These are phyloP conservation scores for Bjerkandera adusta DNA, from an alignment of 1,284 basidiomycete species.

Conservation along the genomic window DNA sequence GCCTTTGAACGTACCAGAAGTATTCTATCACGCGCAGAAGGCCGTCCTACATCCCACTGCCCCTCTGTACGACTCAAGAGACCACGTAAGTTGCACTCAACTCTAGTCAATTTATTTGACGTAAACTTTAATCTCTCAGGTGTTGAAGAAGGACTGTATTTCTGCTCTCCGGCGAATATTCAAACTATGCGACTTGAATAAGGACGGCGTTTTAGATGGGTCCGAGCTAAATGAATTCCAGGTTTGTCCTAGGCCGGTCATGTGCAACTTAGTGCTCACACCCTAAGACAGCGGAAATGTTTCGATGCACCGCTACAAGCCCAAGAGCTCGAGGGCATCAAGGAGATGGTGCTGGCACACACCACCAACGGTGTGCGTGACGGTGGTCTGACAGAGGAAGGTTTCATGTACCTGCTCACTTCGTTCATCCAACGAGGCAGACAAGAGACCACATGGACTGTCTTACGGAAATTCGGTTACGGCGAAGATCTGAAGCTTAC, in stretches of 20 bases:
- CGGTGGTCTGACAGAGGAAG: constrained; percentile 86
- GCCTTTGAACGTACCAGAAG: constrained; percentile 92
- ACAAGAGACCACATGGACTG: constrained; percentile 98
- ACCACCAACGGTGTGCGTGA: constrained; percentile 66
- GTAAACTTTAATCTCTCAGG: constrained; percentile 41
- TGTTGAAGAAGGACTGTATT: constrained; percentile 91
- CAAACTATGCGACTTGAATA: constrained; percentile 93
- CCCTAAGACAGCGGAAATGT: constrained; percentile 77
- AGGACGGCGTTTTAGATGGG: constrained; percentile 90
- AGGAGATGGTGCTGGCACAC: constrained; percentile 80
- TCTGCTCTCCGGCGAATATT: constrained; percentile 92
- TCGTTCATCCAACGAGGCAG: constrained; percentile 97
- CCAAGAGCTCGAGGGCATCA: constrained; percentile 92
- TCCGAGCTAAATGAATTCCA: constrained; percentile 97
- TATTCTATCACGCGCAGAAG: constrained; percentile 99
- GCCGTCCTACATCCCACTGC: constrained; percentile 97
- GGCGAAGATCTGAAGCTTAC: constrained; percentile 90
- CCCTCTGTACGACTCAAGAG: constrained; percentile 94
- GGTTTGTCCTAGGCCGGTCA: constrained; percentile 39
- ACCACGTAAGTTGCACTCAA: constrained; percentile 65
- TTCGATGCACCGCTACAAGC: constrained; percentile 91
- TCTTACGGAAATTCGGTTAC: constrained; percentile 93
- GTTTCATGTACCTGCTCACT: constrained; percentile 94
- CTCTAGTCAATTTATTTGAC: constrained; percentile 4
- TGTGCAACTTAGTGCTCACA: constrained; percentile 4